phyloP scores from a whole-genome alignment of 441 rosid genomes.

The Croton laevigatus region DNA sequence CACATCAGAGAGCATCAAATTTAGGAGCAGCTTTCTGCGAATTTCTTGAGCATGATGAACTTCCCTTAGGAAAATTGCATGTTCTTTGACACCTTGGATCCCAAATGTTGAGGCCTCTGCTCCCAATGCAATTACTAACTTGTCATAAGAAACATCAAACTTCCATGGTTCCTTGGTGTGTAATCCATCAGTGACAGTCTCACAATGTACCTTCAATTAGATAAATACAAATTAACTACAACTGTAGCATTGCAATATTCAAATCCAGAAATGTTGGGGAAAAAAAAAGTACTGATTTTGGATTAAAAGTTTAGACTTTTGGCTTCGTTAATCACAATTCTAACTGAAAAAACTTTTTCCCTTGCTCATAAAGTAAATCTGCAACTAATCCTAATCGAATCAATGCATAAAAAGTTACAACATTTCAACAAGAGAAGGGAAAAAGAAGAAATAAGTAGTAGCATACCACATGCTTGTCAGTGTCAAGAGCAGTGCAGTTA shows the following conservation, averaged over 20 bases:
- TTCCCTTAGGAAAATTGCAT: slow-evolving; percentile 80
- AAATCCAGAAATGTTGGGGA: not conserved
- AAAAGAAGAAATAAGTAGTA: not conserved
- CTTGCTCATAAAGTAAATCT: too few species aligned
- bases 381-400: too few species aligned
- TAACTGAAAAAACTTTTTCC: too few species aligned
- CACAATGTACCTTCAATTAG: slow-evolving; percentile 59
- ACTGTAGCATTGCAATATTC: not conserved
- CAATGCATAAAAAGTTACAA: too few species aligned
- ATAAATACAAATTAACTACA: not conserved
- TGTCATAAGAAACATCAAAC: slow-evolving; percentile 70
- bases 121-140: slow-evolving; percentile 69
- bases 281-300: too few species aligned
- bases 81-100: slow-evolving; percentile 63
- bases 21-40: slow-evolving; percentile 75
- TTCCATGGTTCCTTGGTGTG: slow-evolving; percentile 54
- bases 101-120: slow-evolving; percentile 85
- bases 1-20: slow-evolving; percentile 81
- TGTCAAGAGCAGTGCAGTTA: slow-evolving; percentile 48
- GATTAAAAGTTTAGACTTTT: too few species aligned
- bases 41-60: slow-evolving; percentile 91
- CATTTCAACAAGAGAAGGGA: not conserved
- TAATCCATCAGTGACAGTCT: slow-evolving; percentile 61
- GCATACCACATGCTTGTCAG: slow-evolving; percentile 49
- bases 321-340: too few species aligned